Base-by-base conservation (phyloP, 495 filamentous ascomycete species). In the Cercophora scortea region DNA sequence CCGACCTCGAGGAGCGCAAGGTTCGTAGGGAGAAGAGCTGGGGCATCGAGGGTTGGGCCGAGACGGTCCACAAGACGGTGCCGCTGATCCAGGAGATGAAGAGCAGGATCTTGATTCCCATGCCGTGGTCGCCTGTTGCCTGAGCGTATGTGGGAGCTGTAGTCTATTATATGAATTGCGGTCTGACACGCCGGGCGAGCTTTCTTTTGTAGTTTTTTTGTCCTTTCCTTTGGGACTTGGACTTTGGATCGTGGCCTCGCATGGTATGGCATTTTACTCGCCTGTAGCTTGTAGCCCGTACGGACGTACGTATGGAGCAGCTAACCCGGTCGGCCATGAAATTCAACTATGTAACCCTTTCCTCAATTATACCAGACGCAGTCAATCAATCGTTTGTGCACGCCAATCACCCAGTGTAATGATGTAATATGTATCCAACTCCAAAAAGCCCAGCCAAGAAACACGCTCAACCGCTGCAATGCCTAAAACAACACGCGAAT, bases 61-160 rank as follows among this genome's bases (percentile, higher is more conserved):
- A 96, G 61, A 98, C 93, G 36, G 93, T 98, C 36, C 93, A 98
- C 73, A 95, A 95, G 79, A 98, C 93, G 1, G 94, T 98, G 40
- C 93, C 93, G 16, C 76, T 98, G 48, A 98, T 98, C 63, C 90
- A 94, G 77, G 84, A 73, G 50, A 98, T 98, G 93, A 87, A 91
- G 78, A 93, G 88, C 65, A 77, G 87, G 64, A 90, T 98, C 62
- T 66, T 98, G 62, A 86, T 97, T 51, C 90, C 94, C 5, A 89
- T 95, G 87, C 85, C 89, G 8, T 98, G 93, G 93, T 92, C 87
- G 58, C 90, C 93, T 7, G 89, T 97, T 47, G 86, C 86, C 55
- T 94, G 72, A 63, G 42, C n/a, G 15, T 12, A 4, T 41, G n/a
- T n/a, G 36, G 13, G 9, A 19, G 16, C 1, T 44, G 1, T 12